Base-by-base conservation (phyloP, 2,329 filamentous ascomycete genomes). In the Sporothrix curviconia region DNA sequence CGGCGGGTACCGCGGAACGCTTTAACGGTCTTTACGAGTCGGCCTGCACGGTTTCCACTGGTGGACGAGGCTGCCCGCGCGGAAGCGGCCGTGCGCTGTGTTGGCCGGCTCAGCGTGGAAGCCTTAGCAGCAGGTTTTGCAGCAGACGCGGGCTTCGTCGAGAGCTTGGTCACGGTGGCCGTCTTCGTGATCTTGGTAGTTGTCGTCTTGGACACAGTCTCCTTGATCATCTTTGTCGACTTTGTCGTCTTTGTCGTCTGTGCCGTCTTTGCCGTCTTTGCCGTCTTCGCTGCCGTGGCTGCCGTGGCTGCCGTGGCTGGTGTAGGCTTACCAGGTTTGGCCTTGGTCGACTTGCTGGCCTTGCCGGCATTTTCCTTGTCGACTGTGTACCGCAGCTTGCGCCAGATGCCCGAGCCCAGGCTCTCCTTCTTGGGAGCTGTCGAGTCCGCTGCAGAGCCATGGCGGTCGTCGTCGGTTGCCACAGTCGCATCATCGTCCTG, bases 371-470 rank as follows among this genome's bases (percentile, higher is more conserved):
- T 56, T 22, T 58, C 54, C 11, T 57, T 53, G 0, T 42, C 57
- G 3, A 54, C 11, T 28, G 57, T 62, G 39, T 63, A 63, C 17
- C 61, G 60, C 3, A 61, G 24, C 34, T 61, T 63, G 19, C 62
- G 52, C 62, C 62, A 63, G n/a, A 63, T 63, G 7, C 62, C 62
- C 3, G 62, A 63, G 2, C 62, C 62, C 0, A 25, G 36, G 22
- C 54, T 51, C 4, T 46, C n/a, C 19, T 44, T 59, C 3, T 43
- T 30, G 19, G 19, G 12, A 14, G 36, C 7, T n/a, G 8, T 14
- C 14, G 39, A 8, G 5, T 17, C 42, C 17, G 12, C 7, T 14
- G 15, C 22, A 2, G 22, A n/a, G 40, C 12, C 15, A 1, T 14
- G 4, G 15, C 40, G 34, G 28, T 34, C 15, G 15, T 59, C 53